Evolutionary conservation across 108 stramenopile genomes (phyloP).

Genomic region (Skeletonema tropicum): DNA sequence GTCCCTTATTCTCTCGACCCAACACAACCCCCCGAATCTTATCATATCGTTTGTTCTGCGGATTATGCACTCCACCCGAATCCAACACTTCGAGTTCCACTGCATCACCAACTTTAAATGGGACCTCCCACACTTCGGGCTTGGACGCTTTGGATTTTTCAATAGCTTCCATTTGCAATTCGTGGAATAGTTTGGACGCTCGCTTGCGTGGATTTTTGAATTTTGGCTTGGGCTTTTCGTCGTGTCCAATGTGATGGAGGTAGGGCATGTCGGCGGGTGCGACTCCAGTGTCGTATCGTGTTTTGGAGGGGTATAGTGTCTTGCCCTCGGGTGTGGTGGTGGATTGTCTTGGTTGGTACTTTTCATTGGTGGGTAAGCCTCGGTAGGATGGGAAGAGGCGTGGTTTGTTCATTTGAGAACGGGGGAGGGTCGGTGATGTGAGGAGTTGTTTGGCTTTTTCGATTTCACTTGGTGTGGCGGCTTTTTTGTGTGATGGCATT

Average conservation of each 20-base stretch:
- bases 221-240: constrained; percentile 55
- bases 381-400: constrained; percentile 36
- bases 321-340: constrained; percentile 32
- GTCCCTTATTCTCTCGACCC: constrained; percentile 66
- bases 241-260: constrained; percentile 27
- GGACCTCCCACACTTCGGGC: constrained; percentile 60
- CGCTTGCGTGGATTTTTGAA: constrained; percentile 82
- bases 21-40: constrained; percentile 80
- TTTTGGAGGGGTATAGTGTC: constrained; percentile 43
- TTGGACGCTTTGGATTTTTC: constrained; percentile 52
- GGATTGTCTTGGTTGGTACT: constrained; percentile 6
- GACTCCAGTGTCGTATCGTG: constrained; percentile 44
- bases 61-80: constrained; percentile 64
- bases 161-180: constrained; percentile 63
- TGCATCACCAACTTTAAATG: constrained; percentile 79
- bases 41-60: constrained; percentile 63
- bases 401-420: constrained; percentile 27
- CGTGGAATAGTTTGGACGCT: constrained; percentile 72
- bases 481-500: neutral
- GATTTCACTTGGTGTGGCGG: constrained; percentile 27
- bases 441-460: constrained; percentile 15
- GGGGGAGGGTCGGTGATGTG: constrained; percentile 9
- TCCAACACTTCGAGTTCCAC: constrained; percentile 73
- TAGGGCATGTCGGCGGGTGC: constrained; percentile 42
- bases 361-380: constrained; percentile 15